These are phyloP conservation scores for Stephania yunnanensis DNA, from an alignment of 164 flowering plant species.

Conservation along the genomic window DNA sequence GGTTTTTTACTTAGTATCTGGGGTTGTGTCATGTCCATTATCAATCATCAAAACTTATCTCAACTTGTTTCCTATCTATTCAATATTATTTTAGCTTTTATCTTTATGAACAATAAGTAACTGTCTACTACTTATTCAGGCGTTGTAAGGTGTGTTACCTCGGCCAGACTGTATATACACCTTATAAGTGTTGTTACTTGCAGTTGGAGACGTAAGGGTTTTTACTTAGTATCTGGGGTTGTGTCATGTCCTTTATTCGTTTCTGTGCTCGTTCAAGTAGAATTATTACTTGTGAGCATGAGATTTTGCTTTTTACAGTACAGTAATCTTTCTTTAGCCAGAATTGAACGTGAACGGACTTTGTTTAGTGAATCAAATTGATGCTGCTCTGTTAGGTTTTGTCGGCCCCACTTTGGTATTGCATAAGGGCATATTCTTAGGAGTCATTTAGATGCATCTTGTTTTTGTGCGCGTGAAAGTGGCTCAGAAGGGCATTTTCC, in stretches of 20 bases:
- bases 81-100: background rate
- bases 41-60: background rate
- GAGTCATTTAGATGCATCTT: too few species aligned
- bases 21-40: background rate
- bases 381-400: background rate
- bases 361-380: background rate
- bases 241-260: too few species aligned
- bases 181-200: background rate
- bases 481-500: too few species aligned
- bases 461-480: too few species aligned
- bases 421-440: background rate
- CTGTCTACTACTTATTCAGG: background rate
- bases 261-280: too few species aligned
- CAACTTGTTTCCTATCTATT: background rate
- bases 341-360: too few species aligned
- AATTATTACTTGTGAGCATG: too few species aligned
- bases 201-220: background rate
- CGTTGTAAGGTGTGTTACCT: background rate
- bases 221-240: background rate
- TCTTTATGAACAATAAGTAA: background rate
- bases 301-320: too few species aligned
- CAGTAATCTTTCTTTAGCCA: too few species aligned
- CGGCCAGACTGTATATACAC: background rate
- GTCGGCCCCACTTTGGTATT: background rate
- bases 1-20: background rate